phyloP scores from a whole-genome alignment of 495 filamentous ascomycete species.

The Penicillium verhagenii region DNA sequence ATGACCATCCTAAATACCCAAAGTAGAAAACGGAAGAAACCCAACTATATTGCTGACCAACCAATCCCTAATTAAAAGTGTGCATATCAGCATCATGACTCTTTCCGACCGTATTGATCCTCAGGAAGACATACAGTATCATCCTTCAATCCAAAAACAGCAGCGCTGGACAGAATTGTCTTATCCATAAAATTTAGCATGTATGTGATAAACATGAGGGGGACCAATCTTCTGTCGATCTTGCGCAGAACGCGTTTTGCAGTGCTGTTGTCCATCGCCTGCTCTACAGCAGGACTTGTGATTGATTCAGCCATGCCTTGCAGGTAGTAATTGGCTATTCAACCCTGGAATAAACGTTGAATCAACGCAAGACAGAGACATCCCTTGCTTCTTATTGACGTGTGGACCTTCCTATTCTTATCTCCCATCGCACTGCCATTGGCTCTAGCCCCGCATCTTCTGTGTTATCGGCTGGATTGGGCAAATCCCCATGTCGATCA shows the following conservation, averaged over 20 bases:
- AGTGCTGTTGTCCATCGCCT: conserved; percentile 7
- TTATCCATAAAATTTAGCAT: conserved; percentile 55
- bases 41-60: conserved; percentile 59
- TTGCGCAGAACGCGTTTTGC: conserved; percentile 36
- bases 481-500: background rate
- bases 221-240: conserved; percentile 50
- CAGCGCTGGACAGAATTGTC: conserved; percentile 53
- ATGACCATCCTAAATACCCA: conserved; percentile 43
- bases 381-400: conserved; percentile 2
- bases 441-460: conserved; percentile 1
- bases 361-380: background rate
- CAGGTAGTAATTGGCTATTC: background rate
- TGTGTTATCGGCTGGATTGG: conserved; percentile 10
- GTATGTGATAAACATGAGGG: conserved; percentile 34
- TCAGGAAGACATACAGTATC: conserved; percentile 28
- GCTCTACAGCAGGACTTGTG: conserved; percentile 4
- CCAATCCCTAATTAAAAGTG: conserved; percentile 31
- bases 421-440: conserved; percentile 20
- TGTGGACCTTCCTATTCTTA: conserved; percentile 10
- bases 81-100: conserved; percentile 16
- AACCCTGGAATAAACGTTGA: background rate
- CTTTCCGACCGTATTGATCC: background rate
- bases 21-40: conserved; percentile 62
- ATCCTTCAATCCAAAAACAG: conserved; percentile 48
- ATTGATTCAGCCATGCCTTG: conserved; percentile 8